These are phyloP conservation scores for Angophora floribunda DNA, from an alignment of 345 rosid genomes.

Conservation along the genomic window DNA sequence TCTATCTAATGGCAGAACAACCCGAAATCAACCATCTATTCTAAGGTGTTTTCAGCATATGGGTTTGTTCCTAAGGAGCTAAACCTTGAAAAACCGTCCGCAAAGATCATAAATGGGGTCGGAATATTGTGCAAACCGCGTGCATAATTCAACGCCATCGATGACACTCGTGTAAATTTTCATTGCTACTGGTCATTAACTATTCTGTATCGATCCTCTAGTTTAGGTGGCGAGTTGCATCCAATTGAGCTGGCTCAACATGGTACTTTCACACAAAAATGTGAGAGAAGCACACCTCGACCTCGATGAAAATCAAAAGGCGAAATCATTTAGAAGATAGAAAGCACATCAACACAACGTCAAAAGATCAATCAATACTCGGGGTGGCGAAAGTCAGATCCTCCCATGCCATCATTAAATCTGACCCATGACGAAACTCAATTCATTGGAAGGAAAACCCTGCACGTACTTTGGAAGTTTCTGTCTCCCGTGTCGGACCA, in stretches of 20 bases:
- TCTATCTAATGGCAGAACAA: not conserved
- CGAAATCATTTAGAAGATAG: not conserved
- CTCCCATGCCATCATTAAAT: not conserved
- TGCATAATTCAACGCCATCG: not conserved
- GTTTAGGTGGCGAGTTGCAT: not conserved
- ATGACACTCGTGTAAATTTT: not conserved
- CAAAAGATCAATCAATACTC: not conserved
- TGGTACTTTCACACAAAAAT: not conserved
- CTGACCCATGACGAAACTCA: not conserved
- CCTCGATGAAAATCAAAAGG: not conserved
- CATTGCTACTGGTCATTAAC: not conserved
- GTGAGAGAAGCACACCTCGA: not conserved
- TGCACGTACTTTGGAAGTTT: not conserved
- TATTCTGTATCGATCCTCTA: not conserved
- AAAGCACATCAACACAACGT: not conserved
- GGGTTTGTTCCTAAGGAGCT: not conserved
- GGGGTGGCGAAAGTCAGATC: not conserved
- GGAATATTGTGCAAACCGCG: not conserved
- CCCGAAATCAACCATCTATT: not conserved
- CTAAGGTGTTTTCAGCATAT: not conserved
- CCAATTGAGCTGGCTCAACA: not conserved
- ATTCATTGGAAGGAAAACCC: not conserved
- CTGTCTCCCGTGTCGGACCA: not conserved
- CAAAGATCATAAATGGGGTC: not conserved
- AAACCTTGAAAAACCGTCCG: not conserved